Conservation (phyloP, 129 eudicot genomes). For the Saposhnikovia divaricata region DNA sequence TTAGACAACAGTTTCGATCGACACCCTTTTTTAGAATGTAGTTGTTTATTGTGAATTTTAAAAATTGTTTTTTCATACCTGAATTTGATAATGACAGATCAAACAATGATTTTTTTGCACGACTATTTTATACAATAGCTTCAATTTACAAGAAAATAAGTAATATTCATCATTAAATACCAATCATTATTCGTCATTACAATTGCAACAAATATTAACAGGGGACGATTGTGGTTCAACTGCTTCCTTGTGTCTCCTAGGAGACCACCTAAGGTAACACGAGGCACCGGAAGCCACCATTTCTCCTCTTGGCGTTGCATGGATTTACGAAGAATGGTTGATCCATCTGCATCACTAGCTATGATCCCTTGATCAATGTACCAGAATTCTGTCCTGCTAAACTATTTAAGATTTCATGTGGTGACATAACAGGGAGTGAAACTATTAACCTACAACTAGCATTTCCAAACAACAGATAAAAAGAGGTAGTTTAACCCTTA, state of each 20-base stretch:
- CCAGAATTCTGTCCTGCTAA: conserved; percentile 79
- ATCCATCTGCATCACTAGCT: conserved; percentile 63
- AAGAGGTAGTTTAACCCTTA: conserved; percentile 24
- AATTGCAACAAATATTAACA: too few species aligned
- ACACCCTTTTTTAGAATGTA: too few species aligned
- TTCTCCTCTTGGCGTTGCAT: conserved; percentile 86
- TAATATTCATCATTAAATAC: too few species aligned
- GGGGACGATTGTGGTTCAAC: conserved; percentile 63
- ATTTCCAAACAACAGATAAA: neutral
- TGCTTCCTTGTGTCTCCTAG: conserved; percentile 52
- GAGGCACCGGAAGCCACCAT: conserved; percentile 99
- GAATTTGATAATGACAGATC: too few species aligned
- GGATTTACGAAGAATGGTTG: conserved; percentile 56
- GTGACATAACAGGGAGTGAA: neutral
- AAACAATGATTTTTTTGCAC: too few species aligned
- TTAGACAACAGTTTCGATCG: too few species aligned
- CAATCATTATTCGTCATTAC: too few species aligned
- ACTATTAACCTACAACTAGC: neutral
- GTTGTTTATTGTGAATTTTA: too few species aligned
- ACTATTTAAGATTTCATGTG: conserved; percentile 85
- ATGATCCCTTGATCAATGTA: conserved; percentile 90
- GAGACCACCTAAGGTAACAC: conserved; percentile 89
- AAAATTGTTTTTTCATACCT: too few species aligned
- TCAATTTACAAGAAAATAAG: too few species aligned
- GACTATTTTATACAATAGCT: too few species aligned